Conservation (phyloP, 2,329 filamentous ascomycete genomes). For the Exutisphaerella laricina region DNA sequence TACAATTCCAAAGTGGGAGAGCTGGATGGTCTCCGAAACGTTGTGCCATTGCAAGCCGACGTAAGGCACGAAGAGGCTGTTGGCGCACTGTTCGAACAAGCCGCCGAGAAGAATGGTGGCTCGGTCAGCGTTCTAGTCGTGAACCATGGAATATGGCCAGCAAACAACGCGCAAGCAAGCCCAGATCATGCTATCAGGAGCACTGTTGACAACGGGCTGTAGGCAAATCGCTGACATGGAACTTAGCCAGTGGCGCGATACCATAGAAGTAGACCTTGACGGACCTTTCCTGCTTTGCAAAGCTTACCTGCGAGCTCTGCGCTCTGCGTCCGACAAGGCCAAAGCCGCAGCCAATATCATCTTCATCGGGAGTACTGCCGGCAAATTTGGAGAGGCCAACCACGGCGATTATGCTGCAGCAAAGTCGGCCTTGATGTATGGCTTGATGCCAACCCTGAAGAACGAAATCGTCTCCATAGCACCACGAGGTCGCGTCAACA, state of each 20-base stretch:
- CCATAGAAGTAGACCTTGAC: constrained; percentile 27
- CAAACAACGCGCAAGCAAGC: too few relatives aligned
- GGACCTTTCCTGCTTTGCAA: constrained; percentile 29
- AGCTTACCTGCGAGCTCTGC: constrained; percentile 22
- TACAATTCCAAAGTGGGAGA: constrained; percentile 34
- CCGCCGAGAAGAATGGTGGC: constrained; percentile 31
- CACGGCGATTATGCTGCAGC: constrained; percentile 30
- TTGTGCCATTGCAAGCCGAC: constrained; percentile 29
- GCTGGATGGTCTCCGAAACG: constrained; percentile 25
- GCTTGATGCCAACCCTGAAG: constrained; percentile 28
- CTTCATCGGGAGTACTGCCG: constrained; percentile 32
- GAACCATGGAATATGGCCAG: neutral
- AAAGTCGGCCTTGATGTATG: constrained; percentile 31
- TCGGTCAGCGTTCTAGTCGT: constrained; percentile 38
- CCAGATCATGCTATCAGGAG: too few relatives aligned
- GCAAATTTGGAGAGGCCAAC: constrained; percentile 31
- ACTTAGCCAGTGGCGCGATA: constrained; percentile 28
- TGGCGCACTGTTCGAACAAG: constrained; percentile 26
- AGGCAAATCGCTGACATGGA: constrained; percentile 20
- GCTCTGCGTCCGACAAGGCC: constrained; percentile 13
- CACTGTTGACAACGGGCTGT: neutral
- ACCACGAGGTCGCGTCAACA: constrained; percentile 26
- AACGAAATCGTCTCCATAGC: constrained; percentile 31
- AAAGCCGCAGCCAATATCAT: constrained; percentile 28
- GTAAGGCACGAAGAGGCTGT: constrained; percentile 33